Conservation (phyloP, 257 asterid genomes). For the Fraxinus cuspidata region DNA sequence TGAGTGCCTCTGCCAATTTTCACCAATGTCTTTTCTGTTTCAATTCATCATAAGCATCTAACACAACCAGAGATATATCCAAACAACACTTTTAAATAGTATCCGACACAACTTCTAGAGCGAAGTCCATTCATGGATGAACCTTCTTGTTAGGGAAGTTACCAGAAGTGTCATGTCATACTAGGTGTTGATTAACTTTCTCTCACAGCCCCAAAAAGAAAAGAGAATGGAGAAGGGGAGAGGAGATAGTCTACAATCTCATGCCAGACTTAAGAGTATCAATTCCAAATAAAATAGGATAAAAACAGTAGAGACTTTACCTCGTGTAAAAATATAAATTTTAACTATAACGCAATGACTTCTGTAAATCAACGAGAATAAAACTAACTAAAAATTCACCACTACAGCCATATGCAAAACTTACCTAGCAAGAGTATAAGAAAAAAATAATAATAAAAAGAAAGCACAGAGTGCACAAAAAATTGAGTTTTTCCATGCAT, state of each 20-base stretch:
- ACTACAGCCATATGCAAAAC: neutral
- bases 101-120: no score
- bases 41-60: constrained; percentile 13
- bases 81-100: no score
- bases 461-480: neutral
- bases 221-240: neutral
- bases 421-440: neutral
- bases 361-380: neutral
- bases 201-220: neutral
- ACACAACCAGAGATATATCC: neutral
- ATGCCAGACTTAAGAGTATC: neutral
- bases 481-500: neutral
- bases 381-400: neutral
- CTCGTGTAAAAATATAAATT: neutral
- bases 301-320: neutral
- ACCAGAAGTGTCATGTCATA: no score
- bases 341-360: neutral
- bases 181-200: neutral
- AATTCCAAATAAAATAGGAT: neutral
- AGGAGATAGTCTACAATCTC: neutral
- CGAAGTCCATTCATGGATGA: no score
- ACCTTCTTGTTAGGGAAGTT: no score
- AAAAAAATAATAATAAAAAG: no score
- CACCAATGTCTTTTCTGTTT: neutral
- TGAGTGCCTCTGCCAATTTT: neutral